Evolutionary conservation across 2,329 filamentous ascomycete species (phyloP), one percentile per base, ranked within the genome.

Genomic region (Penicillium sp.): DNA sequence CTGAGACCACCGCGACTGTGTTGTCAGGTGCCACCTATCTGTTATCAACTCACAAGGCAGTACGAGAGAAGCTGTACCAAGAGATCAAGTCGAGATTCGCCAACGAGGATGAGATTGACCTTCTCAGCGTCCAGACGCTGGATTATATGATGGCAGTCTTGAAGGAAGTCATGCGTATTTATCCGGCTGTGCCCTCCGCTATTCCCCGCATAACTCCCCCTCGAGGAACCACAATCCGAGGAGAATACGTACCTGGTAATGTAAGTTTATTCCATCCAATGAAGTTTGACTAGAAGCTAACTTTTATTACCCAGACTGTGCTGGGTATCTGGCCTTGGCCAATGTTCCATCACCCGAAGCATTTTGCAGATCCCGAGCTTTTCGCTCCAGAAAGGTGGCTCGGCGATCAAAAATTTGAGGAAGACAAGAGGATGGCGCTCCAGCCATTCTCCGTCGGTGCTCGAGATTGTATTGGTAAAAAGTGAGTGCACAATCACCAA

Each of bases 361-460:
- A 80, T 61, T 85, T 82, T 63, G 70, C 69, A 10, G 70, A 80
- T 1, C 76, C 82, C 0, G 68, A 77, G 21, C 65, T 63, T 0
- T 85, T 77, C 63, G 71, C 69, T 6, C 82, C 82, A 0, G 80
- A 84, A 62, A 73, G 82, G 37, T 68, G 63, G 11, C 19, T 65
- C 10, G 49, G 41, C 1, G 66, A 46, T 7, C 50, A 29, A 13
- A n/a, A 67, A 9, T 83, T 78, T 59, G 63, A 61, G 1, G 53
- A 63, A 16, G 82, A 85, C 60, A 73, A 73, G 22, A 69, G 70
- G 39, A 77, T 79, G 0, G 75, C 73, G 0, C 71, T 80, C 41
- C 78, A 82, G 63, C 78, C 82, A 1, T 83, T 84, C 57, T 75
- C 75, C 1, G 48, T 78, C 3, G 80, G 81, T 0, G 76, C 81